Evolutionary conservation across 2,329 filamentous ascomycete species (phyloP).

Genomic region (Exophiala sp.): DNA sequence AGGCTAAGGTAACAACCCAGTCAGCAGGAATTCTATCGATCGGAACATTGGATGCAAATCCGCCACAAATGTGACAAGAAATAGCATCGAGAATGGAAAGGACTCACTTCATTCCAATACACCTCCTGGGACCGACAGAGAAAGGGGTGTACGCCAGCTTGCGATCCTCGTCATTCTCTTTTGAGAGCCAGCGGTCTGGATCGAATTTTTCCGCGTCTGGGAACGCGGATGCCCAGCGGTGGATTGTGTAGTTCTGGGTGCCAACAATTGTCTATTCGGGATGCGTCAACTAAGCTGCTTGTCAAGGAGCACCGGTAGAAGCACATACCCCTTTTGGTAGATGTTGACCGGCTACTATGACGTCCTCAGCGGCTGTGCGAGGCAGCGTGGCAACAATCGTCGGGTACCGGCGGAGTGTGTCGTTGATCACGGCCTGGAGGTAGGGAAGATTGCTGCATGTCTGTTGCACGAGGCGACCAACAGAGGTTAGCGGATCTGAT

Average conservation of each 20-base stretch:
- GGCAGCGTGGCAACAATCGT: conserved; percentile 14
- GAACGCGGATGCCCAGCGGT: conserved; percentile 22
- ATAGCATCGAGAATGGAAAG: not conserved
- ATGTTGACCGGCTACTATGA: conserved; percentile 4
- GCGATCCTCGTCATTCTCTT: not conserved
- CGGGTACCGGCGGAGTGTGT: conserved; percentile 28
- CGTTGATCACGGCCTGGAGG: conserved; percentile 32
- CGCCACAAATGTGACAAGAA: not conserved
- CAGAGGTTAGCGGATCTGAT: not conserved
- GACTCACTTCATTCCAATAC: conserved; percentile 12
- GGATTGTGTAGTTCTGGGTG: conserved; percentile 14
- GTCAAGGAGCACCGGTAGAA: too few species aligned
- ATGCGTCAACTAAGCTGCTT: not conserved
- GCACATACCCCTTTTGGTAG: conserved; percentile 26
- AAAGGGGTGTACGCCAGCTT: conserved; percentile 10
- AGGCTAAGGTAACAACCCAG: not conserved
- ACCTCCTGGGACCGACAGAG: conserved; percentile 6
- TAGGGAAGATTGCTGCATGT: conserved; percentile 30
- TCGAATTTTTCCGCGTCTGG: conserved; percentile 26
- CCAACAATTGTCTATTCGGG: conserved; percentile 8
- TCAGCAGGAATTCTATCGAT: not conserved
- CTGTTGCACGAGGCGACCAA: not conserved
- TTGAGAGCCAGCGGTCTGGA: conserved; percentile 26
- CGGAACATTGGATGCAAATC: not conserved
- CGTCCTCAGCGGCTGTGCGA: conserved; percentile 22